Evolutionary conservation across 192 early-diverging fungal genomes (phyloP).

Genomic region (Neocallimastix lanati): DNA sequence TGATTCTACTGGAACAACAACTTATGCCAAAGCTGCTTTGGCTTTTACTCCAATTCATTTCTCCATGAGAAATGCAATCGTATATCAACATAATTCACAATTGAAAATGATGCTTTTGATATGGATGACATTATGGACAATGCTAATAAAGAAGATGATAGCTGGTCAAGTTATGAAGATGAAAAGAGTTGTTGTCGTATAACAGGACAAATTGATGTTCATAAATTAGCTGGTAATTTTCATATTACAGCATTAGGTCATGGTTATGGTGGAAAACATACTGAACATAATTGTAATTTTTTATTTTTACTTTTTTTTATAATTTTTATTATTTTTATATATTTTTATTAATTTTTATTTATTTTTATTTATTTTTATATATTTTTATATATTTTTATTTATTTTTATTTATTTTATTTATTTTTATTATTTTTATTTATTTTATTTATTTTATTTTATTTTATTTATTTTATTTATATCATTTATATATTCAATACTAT

Average conservation of each 20-base stretch:
- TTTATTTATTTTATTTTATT: too few species aligned
- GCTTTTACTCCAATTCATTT: background rate
- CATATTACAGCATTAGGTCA: conserved; percentile 82
- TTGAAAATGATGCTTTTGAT: background rate
- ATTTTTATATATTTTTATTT: too few species aligned
- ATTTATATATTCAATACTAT: too few species aligned
- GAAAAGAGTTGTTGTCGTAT: conserved; percentile 53
- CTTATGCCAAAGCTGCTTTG: conserved; percentile 5
- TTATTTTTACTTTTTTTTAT: too few species aligned
- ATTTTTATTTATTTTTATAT: background rate
- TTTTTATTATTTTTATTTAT: too few species aligned
- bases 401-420: too few species aligned
- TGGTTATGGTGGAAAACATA: conserved; percentile 57
- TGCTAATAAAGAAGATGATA: conserved; percentile 2
- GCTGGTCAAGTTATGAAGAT: conserved; percentile 2
- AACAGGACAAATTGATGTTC: conserved; percentile 47
- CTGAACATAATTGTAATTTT: conserved; percentile 38
- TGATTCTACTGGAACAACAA: conserved; percentile 12
- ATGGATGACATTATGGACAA: conserved; percentile 15
- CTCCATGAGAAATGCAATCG: background rate
- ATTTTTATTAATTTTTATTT: background rate
- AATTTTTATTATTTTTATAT: too few species aligned
- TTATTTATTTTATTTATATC: too few species aligned
- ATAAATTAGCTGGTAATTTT: conserved; percentile 72
- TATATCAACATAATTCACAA: background rate